A percentile compares a stretch with the other conserved stretches of the same genome.
phyloP scores from a whole-genome alignment of 169 alveolate species.

The Plasmodium fragile region DNA sequence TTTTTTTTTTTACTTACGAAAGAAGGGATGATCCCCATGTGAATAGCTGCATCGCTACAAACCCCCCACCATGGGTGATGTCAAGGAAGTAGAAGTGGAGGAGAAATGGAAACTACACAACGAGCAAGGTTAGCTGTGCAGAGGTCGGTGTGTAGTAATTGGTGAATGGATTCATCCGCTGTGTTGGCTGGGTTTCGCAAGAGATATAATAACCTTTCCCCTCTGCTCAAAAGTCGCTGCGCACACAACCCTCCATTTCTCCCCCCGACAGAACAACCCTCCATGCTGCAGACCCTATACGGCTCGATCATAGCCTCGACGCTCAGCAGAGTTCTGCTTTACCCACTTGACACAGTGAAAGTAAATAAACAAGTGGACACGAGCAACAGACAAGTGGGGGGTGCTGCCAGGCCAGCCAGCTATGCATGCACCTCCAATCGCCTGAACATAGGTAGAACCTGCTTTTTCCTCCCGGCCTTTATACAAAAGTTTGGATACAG shows the following conservation, averaged over 20 bases:
- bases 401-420: neutral
- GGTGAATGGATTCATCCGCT: neutral
- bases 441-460: neutral
- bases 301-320: constrained; percentile 42
- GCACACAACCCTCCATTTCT: neutral
- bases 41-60: neutral
- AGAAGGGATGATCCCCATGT: neutral
- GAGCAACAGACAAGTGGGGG: neutral
- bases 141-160: neutral
- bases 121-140: neutral
- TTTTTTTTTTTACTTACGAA: too few species aligned
- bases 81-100: neutral
- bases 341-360: constrained; percentile 51
- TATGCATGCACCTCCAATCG: neutral
- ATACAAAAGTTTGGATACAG: constrained; percentile 20
- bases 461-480: constrained; percentile 19
- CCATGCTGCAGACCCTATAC: neutral
- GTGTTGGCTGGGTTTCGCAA: neutral
- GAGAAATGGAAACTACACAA: neutral
- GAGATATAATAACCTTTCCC: neutral
- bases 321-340: constrained; percentile 20
- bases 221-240: neutral
- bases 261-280: neutral
- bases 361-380: constrained; percentile 44
- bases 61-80: neutral